phyloP scores from a whole-genome alignment of 1,284 basidiomycete species.

The Stereum hirsutum region DNA sequence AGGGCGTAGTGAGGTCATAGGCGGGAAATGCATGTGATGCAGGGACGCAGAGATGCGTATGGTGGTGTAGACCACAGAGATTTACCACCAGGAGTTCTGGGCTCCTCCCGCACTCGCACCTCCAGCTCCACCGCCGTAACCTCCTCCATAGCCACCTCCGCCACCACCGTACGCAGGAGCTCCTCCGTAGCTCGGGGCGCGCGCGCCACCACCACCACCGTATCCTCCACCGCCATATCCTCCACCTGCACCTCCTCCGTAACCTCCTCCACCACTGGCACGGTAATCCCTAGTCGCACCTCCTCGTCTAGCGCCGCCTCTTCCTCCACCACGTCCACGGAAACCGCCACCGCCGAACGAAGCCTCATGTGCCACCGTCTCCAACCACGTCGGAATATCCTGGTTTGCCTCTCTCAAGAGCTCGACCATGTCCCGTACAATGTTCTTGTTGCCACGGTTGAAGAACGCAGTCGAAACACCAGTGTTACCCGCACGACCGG shows the following conservation, averaged over 20 bases:
- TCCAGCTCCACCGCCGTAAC: conserved; percentile 20
- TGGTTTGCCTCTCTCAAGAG: conserved; percentile 96
- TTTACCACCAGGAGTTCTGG: conserved; percentile 33
- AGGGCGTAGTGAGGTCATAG: not conserved
- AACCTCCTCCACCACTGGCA: conserved; percentile 31
- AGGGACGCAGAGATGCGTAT: not conserved
- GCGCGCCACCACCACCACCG: conserved; percentile 14
- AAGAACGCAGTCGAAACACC: conserved; percentile 93
- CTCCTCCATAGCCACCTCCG: conserved; percentile 26
- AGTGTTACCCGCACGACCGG: conserved; percentile 98
- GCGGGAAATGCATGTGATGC: not conserved
- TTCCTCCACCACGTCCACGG: conserved; percentile 53
- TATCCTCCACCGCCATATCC: conserved; percentile 19
- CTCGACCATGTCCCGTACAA: conserved; percentile 87
- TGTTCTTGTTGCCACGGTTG: conserved; percentile 88
- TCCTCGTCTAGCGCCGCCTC: conserved; percentile 43
- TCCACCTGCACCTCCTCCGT: conserved; percentile 18
- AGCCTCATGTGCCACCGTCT: conserved; percentile 78
- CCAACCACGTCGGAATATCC: conserved; percentile 90
- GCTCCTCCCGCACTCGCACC: conserved; percentile 31
- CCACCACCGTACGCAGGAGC: conserved; percentile 30
- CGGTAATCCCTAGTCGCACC: conserved; percentile 42
- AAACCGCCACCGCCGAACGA: conserved; percentile 57
- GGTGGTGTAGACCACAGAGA: conserved; percentile 10
- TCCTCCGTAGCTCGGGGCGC: conserved; percentile 13